Percentiles rank a stretch among this genome's conserved stretches.
phyloP scores from a whole-genome alignment of 2,329 filamentous ascomycete genomes.

The Xylaria arbuscula region DNA sequence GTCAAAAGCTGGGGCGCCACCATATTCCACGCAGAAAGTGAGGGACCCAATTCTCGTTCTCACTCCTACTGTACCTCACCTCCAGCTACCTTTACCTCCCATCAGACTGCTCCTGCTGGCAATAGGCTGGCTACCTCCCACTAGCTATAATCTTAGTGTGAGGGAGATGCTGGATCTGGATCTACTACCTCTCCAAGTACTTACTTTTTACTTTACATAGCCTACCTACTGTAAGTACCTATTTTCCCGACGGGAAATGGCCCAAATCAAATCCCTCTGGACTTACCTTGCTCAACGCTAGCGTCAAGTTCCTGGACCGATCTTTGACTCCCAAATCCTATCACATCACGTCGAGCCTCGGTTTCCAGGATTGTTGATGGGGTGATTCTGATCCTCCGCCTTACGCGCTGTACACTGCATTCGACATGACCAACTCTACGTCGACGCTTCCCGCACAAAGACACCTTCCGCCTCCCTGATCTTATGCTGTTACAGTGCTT shows the following conservation, averaged over 20 bases:
- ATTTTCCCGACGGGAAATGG: conserved; percentile 1
- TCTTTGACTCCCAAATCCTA: conserved; percentile 8
- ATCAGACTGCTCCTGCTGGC: neutral
- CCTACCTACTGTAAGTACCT: neutral
- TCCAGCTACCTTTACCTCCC: neutral
- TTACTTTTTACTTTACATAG: neutral
- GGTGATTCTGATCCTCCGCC: conserved; percentile 15
- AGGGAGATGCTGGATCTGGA: neutral
- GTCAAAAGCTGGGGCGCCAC: conserved; percentile 12
- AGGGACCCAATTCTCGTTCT: conserved; percentile 6
- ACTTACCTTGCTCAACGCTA: conserved; percentile 1
- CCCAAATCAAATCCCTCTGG: conserved; percentile 2
- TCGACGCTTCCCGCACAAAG: neutral
- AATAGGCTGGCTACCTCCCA: neutral
- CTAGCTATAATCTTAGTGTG: neutral
- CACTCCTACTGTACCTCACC: neutral
- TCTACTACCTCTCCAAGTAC: neutral
- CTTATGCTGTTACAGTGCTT: neutral
- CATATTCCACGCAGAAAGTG: conserved; percentile 4
- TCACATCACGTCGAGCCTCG: conserved; percentile 4
- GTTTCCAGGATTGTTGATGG: neutral
- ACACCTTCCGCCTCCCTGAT: conserved; percentile 18
- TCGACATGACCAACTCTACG: conserved; percentile 20
- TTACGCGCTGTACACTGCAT: neutral
- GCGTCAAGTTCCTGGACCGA: conserved; percentile 1